Evolutionary conservation across 1,284 basidiomycete genomes (phyloP).

Genomic region (Irpex sp.): DNA sequence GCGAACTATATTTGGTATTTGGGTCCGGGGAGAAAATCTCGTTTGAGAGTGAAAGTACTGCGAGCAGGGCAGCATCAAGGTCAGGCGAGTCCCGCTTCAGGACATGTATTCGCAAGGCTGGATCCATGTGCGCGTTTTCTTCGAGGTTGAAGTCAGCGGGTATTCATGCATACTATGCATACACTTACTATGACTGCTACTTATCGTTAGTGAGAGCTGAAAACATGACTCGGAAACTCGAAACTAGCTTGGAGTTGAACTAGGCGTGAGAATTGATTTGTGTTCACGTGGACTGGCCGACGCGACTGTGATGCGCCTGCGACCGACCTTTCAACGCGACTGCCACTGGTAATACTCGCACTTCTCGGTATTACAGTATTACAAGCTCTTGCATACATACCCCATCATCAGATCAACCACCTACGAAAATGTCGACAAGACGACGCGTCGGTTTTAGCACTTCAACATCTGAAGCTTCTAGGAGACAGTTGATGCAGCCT

Average conservation of each 20-base stretch:
- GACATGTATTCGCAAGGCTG: constrained; percentile 2
- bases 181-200: not conserved
- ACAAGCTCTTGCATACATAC: not conserved
- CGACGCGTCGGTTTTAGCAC: constrained; percentile 71
- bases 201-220: not conserved
- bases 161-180: not conserved
- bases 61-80: constrained; percentile 3
- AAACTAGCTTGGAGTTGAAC: not conserved
- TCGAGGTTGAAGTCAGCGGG: not conserved
- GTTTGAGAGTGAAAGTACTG: constrained; percentile 20
- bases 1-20: constrained; percentile 21
- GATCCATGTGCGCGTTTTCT: not conserved
- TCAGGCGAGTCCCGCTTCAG: constrained; percentile 7
- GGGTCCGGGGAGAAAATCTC: constrained; percentile 19
- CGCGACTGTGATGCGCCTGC: not conserved
- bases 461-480: constrained; percentile 72
- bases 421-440: constrained; percentile 55
- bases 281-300: not conserved
- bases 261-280: not conserved
- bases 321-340: not conserved
- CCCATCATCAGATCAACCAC: not conserved
- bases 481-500: constrained; percentile 77
- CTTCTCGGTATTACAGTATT: too few relatives aligned
- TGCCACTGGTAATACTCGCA: too few relatives aligned
- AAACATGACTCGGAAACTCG: not conserved